Conservation (phyloP, 2,329 filamentous ascomycete species). For the Botrytis aclada region DNA sequence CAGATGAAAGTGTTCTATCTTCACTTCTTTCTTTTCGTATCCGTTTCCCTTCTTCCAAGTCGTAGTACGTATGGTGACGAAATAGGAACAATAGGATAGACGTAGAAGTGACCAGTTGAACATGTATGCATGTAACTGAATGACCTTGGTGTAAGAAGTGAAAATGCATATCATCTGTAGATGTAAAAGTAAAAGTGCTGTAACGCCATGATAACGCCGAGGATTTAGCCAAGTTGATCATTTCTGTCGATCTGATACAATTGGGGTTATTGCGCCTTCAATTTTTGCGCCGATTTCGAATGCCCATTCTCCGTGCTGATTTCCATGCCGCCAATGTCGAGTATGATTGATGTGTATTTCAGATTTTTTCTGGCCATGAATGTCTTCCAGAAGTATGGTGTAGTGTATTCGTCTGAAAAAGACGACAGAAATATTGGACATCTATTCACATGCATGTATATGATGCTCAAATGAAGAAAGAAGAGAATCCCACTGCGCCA, state of each 20-base stretch:
- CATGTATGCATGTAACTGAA: neutral
- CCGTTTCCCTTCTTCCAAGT: neutral
- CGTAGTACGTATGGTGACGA: neutral
- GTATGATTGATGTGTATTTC: neutral
- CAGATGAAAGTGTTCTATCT: neutral
- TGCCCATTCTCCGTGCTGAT: neutral
- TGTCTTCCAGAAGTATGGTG: neutral
- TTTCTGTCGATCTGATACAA: neutral
- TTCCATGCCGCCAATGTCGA: neutral
- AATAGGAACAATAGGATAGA: neutral
- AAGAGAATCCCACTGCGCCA: conserved; percentile 4
- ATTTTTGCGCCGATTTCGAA: neutral
- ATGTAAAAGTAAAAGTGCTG: neutral
- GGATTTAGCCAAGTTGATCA: neutral
- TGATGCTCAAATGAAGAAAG: conserved; percentile 1
- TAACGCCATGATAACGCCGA: neutral
- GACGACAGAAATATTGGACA: neutral
- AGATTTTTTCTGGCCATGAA: neutral
- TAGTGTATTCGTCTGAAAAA: neutral
- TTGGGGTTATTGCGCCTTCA: neutral
- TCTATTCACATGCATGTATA: neutral
- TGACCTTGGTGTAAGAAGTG: neutral
- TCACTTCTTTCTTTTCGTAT: neutral
- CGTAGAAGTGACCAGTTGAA: neutral
- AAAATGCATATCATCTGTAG: neutral